These are phyloP conservation scores for Cicer pinnatifidum DNA, from an alignment of 306 rosid species.

Conservation along the genomic window DNA sequence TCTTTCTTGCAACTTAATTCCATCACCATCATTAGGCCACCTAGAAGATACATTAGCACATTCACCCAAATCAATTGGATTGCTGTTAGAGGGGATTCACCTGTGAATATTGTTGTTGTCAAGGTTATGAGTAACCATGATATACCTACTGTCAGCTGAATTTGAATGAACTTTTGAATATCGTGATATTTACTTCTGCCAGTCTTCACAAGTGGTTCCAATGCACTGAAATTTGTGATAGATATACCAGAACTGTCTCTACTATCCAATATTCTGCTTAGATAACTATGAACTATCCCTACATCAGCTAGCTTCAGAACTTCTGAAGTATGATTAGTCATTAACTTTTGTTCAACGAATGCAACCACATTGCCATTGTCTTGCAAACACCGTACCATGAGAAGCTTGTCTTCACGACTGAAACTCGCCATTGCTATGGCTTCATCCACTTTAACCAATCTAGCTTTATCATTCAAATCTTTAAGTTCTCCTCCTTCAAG, in stretches of 20 bases:
- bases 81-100: conserved; percentile 61
- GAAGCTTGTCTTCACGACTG: conserved; percentile 50
- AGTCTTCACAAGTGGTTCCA: conserved; percentile 36
- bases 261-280: conserved; percentile 38
- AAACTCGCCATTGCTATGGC: conserved; percentile 55
- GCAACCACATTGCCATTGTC: conserved; percentile 57
- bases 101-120: conserved; percentile 51
- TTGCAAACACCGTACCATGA: conserved; percentile 47
- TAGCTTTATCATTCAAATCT: conserved; percentile 27
- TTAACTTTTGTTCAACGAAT: conserved; percentile 55
- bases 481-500: conserved; percentile 49
- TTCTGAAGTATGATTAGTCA: conserved; percentile 35
- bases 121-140: conserved; percentile 55
- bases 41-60: conserved; percentile 50
- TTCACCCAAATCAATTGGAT: conserved; percentile 64
- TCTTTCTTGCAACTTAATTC: conserved; percentile 42
- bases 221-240: conserved; percentile 35
- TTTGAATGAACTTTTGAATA: conserved; percentile 62
- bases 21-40: conserved; percentile 66
- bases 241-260: conserved; percentile 44
- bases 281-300: conserved; percentile 42
- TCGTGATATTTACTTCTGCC: conserved; percentile 54
- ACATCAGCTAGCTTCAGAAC: conserved; percentile 59
- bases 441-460: conserved; percentile 27
- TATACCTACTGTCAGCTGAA: conserved; percentile 55